Percentiles rank a stretch among this genome's conserved stretches.
Evolutionary conservation across 2,329 filamentous ascomycete genomes (phyloP).

Genomic region (Pseudogymnoascus sp.): DNA sequence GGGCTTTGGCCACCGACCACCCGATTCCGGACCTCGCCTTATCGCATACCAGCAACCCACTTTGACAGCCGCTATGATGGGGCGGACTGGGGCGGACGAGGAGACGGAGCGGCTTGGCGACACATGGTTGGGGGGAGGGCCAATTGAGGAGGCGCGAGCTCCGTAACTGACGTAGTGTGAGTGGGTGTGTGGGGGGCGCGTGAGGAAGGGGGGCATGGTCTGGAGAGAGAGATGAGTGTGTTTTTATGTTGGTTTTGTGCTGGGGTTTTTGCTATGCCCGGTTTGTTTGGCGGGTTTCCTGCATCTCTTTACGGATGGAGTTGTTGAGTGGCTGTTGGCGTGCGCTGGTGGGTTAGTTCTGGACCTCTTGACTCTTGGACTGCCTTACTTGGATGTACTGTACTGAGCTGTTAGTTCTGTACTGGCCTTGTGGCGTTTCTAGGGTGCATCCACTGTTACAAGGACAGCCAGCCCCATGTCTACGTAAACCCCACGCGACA

Average conservation of each 20-base stretch:
- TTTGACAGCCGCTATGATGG: conserved; percentile 6
- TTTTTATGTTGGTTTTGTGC: neutral
- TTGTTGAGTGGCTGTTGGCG: neutral
- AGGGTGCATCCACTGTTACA: neutral
- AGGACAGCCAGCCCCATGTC: neutral
- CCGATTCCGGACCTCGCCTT: neutral
- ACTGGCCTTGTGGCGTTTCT: neutral
- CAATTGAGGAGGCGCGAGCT: neutral
- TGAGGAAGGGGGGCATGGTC: neutral
- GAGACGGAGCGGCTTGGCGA: neutral
- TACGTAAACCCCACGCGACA: neutral
- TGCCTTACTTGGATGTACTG: neutral
- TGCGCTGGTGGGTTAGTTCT: neutral
- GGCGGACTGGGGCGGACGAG: neutral
- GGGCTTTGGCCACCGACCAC: neutral
- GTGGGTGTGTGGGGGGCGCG: neutral
- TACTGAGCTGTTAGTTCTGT: neutral
- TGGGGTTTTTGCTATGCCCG: neutral
- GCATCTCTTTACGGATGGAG: neutral
- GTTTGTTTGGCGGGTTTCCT: neutral
- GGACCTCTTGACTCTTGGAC: neutral
- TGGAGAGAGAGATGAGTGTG: neutral
- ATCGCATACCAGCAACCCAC: neutral
- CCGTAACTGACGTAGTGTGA: neutral
- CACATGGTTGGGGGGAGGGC: neutral